phyloP scores from a whole-genome alignment of 1,284 basidiomycete species.

The Coniferiporia weirii region DNA sequence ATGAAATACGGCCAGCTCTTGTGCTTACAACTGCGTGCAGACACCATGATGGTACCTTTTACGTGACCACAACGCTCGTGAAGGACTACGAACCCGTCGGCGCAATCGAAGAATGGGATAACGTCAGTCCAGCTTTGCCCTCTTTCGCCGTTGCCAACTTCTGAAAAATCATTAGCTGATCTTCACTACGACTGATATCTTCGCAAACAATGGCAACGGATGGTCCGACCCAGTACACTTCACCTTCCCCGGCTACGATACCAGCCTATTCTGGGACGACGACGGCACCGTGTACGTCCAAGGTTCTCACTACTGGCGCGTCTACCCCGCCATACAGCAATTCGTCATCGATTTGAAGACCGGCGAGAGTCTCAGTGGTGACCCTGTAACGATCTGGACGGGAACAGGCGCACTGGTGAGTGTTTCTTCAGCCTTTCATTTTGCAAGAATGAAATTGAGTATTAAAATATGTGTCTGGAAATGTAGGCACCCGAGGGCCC shows the following conservation, averaged over 20 bases:
- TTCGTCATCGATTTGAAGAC: slow-evolving; percentile 35
- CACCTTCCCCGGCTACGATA: slow-evolving; percentile 33
- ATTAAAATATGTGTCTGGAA: neutral
- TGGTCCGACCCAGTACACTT: slow-evolving; percentile 44
- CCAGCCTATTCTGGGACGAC: slow-evolving; percentile 38
- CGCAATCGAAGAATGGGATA: slow-evolving; percentile 31
- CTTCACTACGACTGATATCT: slow-evolving; percentile 37
- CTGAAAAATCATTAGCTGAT: slow-evolving; percentile 25
- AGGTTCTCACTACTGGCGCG: slow-evolving; percentile 29
- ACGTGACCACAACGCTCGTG: slow-evolving; percentile 31
- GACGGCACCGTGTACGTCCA: slow-evolving; percentile 32
- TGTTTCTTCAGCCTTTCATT: slow-evolving; percentile 18
- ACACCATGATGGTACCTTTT: slow-evolving; percentile 25
- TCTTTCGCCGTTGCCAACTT: neutral
- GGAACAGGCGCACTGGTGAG: slow-evolving; percentile 29
- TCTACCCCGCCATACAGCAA: slow-evolving; percentile 35
- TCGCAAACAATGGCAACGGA: slow-evolving; percentile 25
- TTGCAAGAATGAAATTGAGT: neutral
- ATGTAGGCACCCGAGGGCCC: slow-evolving; percentile 38
- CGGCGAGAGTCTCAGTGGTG: slow-evolving; percentile 33
- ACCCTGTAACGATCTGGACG: slow-evolving; percentile 34
- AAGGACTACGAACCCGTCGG: slow-evolving; percentile 27
- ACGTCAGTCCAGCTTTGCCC: neutral
- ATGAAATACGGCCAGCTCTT: too few species aligned
- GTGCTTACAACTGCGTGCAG: neutral